Evolutionary conservation across 495 filamentous ascomycete genomes (phyloP), one percentile per base, ranked within the genome.

Genomic region (Aspergillus carlsbadensis): DNA sequence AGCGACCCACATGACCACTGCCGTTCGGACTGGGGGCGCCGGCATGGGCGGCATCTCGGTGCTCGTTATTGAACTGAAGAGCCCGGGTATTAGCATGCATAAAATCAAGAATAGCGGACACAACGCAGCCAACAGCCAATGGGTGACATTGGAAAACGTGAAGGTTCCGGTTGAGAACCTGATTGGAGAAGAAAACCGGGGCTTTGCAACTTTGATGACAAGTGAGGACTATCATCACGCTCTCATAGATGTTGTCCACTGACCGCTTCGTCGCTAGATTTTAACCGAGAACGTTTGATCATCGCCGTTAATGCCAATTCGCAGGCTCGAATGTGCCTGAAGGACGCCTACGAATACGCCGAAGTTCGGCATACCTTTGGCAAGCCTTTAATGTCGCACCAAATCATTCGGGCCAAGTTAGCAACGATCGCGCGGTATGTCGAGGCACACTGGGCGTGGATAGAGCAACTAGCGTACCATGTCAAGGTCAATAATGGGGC

Each of bases 391-490:
- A 48, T 56, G 2, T 10, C 15, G 1, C 24, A 47, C 31, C 53
- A 47, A 20, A 26, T 37, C 6, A 48, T 56, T 18, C 53, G 53
- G 13, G 22, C 10, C 3, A 47, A 48, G 29, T 15, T 56, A 18
- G 53, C 53, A 11, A 36, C 29, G 7, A 10, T 42, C 1, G 50
- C 36, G 1, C 36, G 22, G 5, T 24, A 41, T 4, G 14, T 53
- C 1, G 50, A 53, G 36, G 35, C 35, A 10, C 50, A 42, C 22
- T 42, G 36, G 50, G 50, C 50, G 36, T 53, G 50, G 50, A 14
- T 53, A 1, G 50, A 53, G n/a, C 50, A 53, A 22, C 50, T 53
- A 2, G 50, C 37, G 50, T 53, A 41, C 21, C 37, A 53, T n/a
- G 43, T 53, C 22, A 39, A 53, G 20, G 33, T 34, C 31, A 31